Percentiles rank a stretch among this genome's conserved stretches.
phyloP scores from a whole-genome alignment of 257 asterid genomes.

The Capsicum pubescens region DNA sequence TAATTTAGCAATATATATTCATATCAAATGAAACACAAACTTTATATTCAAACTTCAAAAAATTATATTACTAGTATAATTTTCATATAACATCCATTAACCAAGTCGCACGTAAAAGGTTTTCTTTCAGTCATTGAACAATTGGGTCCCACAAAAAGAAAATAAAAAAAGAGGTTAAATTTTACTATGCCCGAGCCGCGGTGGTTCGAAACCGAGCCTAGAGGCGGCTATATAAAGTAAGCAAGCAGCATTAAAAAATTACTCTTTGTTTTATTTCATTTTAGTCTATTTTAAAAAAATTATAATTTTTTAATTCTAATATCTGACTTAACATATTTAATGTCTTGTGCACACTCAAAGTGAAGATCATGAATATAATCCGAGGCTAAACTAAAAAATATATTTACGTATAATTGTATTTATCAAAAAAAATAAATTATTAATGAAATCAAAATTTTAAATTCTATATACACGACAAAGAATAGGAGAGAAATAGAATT shows the following conservation, averaged over 20 bases:
- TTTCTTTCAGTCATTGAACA: not conserved
- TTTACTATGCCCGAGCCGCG: slow-evolving; percentile 37
- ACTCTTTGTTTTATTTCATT: no score
- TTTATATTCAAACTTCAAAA: no score
- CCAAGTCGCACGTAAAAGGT: not conserved
- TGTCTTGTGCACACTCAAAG: no score
- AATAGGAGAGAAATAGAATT: no score
- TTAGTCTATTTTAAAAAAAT: no score
- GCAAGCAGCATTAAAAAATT: not conserved
- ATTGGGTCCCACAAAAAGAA: not conserved
- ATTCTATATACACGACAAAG: not conserved
- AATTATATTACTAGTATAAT: no score
- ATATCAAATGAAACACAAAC: no score
- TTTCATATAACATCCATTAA: not conserved
- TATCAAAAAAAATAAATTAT: not conserved
- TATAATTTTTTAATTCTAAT: no score
- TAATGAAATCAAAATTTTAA: not conserved
- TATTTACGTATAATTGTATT: not conserved
- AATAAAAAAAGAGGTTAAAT: not conserved
- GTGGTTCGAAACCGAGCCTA: slow-evolving; percentile 69
- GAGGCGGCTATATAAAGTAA: slow-evolving; percentile 52
- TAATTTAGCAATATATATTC: no score
- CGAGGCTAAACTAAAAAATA: no score
- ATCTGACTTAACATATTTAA: no score
- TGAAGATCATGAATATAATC: no score